phyloP scores from a whole-genome alignment of 495 filamentous ascomycete genomes.

The Durotheca rogersii region DNA sequence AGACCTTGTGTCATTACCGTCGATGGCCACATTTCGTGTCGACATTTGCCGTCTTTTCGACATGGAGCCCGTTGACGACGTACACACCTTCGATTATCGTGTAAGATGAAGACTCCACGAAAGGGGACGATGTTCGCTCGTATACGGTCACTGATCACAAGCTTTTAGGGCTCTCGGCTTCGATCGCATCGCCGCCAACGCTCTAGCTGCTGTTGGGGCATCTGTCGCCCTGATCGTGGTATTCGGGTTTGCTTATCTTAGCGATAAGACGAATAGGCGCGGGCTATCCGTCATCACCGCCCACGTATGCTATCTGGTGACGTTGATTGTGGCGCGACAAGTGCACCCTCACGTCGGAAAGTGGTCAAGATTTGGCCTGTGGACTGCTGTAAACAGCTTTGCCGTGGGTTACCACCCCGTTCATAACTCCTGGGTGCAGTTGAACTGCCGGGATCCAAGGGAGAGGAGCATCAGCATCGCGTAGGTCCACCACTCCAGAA shows the following conservation, averaged over 20 bases:
- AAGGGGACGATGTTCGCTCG: neutral
- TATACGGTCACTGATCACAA: neutral
- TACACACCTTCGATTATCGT: slow-evolving; percentile 37
- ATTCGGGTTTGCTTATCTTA: slow-evolving; percentile 42
- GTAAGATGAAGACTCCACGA: slow-evolving; percentile 16
- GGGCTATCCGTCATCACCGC: slow-evolving; percentile 47
- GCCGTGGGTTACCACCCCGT: slow-evolving; percentile 48
- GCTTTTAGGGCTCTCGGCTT: slow-evolving; percentile 38
- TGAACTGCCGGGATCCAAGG: slow-evolving; percentile 48
- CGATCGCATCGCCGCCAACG: slow-evolving; percentile 46
- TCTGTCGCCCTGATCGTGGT: slow-evolving; percentile 44
- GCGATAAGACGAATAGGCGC: slow-evolving; percentile 45
- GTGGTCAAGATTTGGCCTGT: slow-evolving; percentile 43
- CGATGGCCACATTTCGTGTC: slow-evolving; percentile 45
- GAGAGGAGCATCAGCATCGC: slow-evolving; percentile 54
- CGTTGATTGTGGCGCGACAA: slow-evolving; percentile 39
- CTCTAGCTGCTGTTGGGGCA: slow-evolving; percentile 48
- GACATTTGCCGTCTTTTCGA: slow-evolving; percentile 50
- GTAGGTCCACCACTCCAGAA: too few relatives aligned
- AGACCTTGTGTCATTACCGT: slow-evolving; percentile 43
- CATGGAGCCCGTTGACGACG: slow-evolving; percentile 43
- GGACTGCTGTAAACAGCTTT: slow-evolving; percentile 46
- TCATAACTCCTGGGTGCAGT: slow-evolving; percentile 53
- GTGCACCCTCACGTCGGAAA: slow-evolving; percentile 29
- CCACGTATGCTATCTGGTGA: slow-evolving; percentile 50